Evolutionary conservation across 1,139 yeast species (phyloP).

Genomic region (Suhomyces maxii): DNA sequence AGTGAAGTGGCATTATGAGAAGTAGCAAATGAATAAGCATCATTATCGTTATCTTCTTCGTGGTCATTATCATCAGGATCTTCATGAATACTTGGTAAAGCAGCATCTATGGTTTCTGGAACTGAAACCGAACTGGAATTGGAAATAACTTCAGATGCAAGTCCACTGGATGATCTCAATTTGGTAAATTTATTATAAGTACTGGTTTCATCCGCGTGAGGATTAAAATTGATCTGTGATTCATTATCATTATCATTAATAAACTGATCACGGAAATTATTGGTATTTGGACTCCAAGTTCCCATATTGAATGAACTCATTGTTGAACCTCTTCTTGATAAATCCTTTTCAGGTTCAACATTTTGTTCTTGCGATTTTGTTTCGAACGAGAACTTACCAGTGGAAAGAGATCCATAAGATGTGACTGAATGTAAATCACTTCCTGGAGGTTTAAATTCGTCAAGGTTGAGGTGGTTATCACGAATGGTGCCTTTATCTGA

Average conservation of each 20-base stretch:
- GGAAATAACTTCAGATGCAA: slow-evolving; percentile 25
- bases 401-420: slow-evolving; percentile 42
- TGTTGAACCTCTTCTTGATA: slow-evolving; percentile 35
- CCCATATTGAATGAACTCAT: slow-evolving; percentile 50
- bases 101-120: slow-evolving; percentile 47
- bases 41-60: slow-evolving; percentile 7
- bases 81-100: slow-evolving; percentile 40
- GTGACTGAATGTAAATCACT: slow-evolving; percentile 26
- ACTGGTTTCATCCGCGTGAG: slow-evolving; percentile 23
- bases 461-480: background rate
- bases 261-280: slow-evolving; percentile 50
- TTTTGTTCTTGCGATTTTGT: slow-evolving; percentile 14
- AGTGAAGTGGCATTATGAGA: slow-evolving; percentile 7
- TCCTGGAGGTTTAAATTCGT: slow-evolving; percentile 10
- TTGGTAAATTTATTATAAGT: slow-evolving; percentile 39
- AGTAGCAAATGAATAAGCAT: slow-evolving; percentile 7
- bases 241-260: slow-evolving; percentile 49
- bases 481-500: background rate
- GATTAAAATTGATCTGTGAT: slow-evolving; percentile 36
- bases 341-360: slow-evolving; percentile 9
- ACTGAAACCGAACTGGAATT: slow-evolving; percentile 33
- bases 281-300: slow-evolving; percentile 54
- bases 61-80: slow-evolving; percentile 28
- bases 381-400: slow-evolving; percentile 35
- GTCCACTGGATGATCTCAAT: slow-evolving; percentile 23